Percentiles rank a stretch among this genome's conserved stretches.
phyloP scores from a whole-genome alignment of 768 basidiomycete species.

The Tulasnella sp. region DNA sequence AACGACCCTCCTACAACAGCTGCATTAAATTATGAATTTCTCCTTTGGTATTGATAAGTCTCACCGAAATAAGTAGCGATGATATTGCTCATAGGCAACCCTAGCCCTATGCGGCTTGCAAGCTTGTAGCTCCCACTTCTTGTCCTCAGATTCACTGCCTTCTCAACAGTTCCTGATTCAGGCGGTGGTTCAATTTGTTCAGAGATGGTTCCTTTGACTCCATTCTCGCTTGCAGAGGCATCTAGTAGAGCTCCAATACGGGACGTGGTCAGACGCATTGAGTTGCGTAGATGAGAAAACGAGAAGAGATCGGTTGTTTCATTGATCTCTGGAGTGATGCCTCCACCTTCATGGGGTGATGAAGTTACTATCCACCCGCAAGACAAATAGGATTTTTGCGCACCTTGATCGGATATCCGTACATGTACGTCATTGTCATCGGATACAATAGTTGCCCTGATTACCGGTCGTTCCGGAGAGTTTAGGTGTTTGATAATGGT shows the following conservation, averaged over 20 bases:
- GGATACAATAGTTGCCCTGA: conserved; percentile 62
- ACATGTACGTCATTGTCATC: conserved; percentile 62
- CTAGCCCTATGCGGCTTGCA: conserved; percentile 52
- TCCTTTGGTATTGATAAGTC: no score
- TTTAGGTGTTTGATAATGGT: conserved; percentile 26
- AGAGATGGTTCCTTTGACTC: conserved; percentile 63
- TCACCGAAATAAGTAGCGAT: conserved; percentile 51
- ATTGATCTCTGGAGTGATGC: conserved; percentile 40
- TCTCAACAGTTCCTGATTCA: conserved; percentile 18
- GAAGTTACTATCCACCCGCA: no score
- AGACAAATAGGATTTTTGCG: not conserved
- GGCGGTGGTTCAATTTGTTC: conserved; percentile 53
- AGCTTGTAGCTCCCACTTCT: not conserved
- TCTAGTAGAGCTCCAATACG: conserved; percentile 55
- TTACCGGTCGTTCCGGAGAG: conserved; percentile 35
- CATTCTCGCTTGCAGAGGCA: conserved; percentile 44
- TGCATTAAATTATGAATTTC: no score
- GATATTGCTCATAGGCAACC: conserved; percentile 80
- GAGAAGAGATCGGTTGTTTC: conserved; percentile 72
- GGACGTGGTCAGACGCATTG: conserved; percentile 49
- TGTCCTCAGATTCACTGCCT: not conserved
- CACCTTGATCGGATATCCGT: conserved; percentile 86
- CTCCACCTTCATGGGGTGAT: conserved; percentile 41
- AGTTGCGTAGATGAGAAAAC: conserved; percentile 75
- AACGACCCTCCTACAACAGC: conserved; percentile 50